phyloP scores from a whole-genome alignment of 495 filamentous ascomycete species.

The Sporormia fimetaria region DNA sequence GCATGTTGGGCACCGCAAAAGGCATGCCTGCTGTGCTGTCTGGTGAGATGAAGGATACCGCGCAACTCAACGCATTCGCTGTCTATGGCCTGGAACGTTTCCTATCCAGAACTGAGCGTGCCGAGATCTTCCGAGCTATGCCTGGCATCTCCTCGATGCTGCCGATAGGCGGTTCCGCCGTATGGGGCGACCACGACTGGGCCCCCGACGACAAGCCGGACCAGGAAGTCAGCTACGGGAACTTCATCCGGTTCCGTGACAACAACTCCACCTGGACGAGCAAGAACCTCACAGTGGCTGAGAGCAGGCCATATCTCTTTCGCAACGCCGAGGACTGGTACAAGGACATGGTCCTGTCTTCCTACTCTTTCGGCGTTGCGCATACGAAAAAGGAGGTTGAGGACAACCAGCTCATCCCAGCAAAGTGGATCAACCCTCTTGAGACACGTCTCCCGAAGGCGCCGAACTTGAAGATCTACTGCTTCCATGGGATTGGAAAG shows the following conservation, averaged over 20 bases:
- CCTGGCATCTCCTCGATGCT: conserved; percentile 94
- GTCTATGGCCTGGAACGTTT: conserved; percentile 97
- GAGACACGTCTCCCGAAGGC: conserved; percentile 81
- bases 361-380: conserved; percentile 84
- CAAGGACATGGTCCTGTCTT: conserved; percentile 50
- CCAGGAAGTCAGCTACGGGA: conserved; percentile 62
- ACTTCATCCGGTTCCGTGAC: conserved; percentile 75
- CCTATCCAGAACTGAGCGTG: conserved; percentile 74
- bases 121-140: conserved; percentile 93
- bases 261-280: conserved; percentile 47
- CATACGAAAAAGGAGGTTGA: conserved; percentile 72
- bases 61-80: conserved; percentile 92
- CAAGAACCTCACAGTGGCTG: conserved; percentile 67
- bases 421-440: conserved; percentile 91
- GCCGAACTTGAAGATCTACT: conserved; percentile 89
- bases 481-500: conserved; percentile 92
- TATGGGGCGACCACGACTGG: conserved; percentile 86
- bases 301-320: conserved; percentile 66
- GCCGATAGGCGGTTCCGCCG: conserved; percentile 84
- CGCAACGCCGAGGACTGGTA: conserved; percentile 79
- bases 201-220: conserved; percentile 77
- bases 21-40: conserved; percentile 82
- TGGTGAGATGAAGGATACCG: conserved; percentile 96
- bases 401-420: conserved; percentile 66
- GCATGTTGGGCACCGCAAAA: conserved; percentile 93